These are phyloP conservation scores for Fusarium pininemorale DNA, from an alignment of 2,329 filamentous ascomycete genomes.

Conservation along the genomic window DNA sequence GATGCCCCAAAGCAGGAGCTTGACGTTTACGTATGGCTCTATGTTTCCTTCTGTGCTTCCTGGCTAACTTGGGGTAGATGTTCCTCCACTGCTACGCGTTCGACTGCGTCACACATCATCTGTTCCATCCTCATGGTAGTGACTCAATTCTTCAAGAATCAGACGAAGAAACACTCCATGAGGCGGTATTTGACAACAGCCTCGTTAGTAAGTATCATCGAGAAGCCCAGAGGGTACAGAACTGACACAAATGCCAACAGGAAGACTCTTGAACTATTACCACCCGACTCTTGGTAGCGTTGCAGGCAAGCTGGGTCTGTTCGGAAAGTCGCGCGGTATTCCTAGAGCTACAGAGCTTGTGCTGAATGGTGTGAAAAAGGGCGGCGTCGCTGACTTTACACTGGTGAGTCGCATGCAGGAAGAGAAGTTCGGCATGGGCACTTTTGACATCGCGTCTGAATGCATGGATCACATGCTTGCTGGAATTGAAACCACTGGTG, in stretches of 20 bases:
- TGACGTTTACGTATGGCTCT: conserved; percentile 17
- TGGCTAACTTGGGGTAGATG: background rate
- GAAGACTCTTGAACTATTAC: conserved; percentile 14
- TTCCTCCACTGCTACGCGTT: conserved; percentile 29
- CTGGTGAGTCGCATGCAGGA: conserved; percentile 22
- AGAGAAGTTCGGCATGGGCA: conserved; percentile 10
- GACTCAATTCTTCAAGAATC: conserved; percentile 10
- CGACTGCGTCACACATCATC: conserved; percentile 19
- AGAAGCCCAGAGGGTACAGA: accelerated
- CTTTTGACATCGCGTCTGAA: conserved; percentile 22
- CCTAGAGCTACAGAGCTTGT: conserved; percentile 2
- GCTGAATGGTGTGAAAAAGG: conserved; percentile 2
- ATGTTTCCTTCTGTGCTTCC: accelerated
- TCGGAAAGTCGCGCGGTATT: conserved; percentile 19
- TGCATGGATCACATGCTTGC: conserved; percentile 33
- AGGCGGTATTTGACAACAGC: conserved; percentile 21
- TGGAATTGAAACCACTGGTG: conserved; percentile 35
- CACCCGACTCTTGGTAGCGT: background rate
- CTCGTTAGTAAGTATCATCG: conserved; percentile 3
- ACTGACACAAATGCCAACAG: background rate
- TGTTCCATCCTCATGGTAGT: conserved; percentile 29
- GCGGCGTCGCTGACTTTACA: conserved; percentile 17
- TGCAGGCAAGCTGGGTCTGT: conserved; percentile 10
- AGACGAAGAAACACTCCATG: conserved; percentile 19
- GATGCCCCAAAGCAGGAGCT: conserved; percentile 1